Conservation (phyloP, 805 yeast genomes). For the Starmerella apis region DNA sequence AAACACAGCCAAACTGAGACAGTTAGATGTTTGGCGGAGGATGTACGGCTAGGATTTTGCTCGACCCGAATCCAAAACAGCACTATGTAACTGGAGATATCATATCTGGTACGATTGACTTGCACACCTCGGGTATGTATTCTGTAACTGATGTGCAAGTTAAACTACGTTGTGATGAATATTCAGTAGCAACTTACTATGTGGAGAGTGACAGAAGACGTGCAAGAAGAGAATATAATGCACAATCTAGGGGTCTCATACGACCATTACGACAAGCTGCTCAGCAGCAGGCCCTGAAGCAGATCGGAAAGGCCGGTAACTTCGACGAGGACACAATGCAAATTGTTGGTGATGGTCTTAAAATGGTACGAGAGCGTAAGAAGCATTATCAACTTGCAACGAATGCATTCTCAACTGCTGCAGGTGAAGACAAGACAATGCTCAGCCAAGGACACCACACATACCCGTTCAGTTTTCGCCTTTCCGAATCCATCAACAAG, state of each 20-base stretch:
- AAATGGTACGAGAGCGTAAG: not conserved
- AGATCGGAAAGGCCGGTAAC: slow-evolving; percentile 1
- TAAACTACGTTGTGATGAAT: slow-evolving; percentile 10
- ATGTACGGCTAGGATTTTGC: not conserved
- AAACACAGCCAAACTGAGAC: too few relatives aligned
- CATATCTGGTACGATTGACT: slow-evolving; percentile 2
- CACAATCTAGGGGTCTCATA: not conserved
- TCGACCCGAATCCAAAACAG: not conserved
- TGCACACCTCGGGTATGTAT: not conserved
- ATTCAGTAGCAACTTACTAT: not conserved
- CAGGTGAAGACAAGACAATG: not conserved
- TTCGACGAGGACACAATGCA: slow-evolving; percentile 2
- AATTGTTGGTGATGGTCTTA: not conserved
- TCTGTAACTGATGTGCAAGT: slow-evolving; percentile 6
- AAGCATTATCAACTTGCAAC: not conserved
- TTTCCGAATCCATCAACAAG: slow-evolving; percentile 1
- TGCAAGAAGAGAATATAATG: not conserved
- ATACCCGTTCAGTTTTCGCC: slow-evolving; percentile 10
- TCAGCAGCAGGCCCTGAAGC: slow-evolving; percentile 2
- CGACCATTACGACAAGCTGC: not conserved
- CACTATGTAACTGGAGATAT: slow-evolving; percentile 10
- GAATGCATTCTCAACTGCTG: not conserved
- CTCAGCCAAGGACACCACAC: slow-evolving; percentile 8
- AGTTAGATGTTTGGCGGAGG: not conserved
- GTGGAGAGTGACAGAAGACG: not conserved